A percentile compares a stretch with the other conserved stretches of the same genome.
These are phyloP conservation scores for Lipomyces orientalis DNA, from an alignment of 805 yeast species.

Conservation along the genomic window DNA sequence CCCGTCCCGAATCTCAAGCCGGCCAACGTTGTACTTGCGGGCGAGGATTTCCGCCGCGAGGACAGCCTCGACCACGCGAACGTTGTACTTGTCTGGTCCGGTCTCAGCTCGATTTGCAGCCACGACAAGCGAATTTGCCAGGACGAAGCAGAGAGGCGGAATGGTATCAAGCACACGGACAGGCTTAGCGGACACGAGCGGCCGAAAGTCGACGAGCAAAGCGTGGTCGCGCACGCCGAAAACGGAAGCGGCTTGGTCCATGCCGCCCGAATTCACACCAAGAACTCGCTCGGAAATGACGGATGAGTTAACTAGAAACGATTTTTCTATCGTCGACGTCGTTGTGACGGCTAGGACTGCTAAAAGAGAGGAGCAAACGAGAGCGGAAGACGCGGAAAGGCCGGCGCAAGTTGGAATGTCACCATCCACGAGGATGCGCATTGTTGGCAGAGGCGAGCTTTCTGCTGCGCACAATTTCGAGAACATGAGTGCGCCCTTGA, in stretches of 20 bases:
- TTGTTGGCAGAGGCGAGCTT: constrained; percentile 36
- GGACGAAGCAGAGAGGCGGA: constrained; percentile 57
- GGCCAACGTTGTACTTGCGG: constrained; percentile 56
- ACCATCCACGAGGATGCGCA: constrained; percentile 63
- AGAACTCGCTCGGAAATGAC: constrained; percentile 72
- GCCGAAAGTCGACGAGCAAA: constrained; percentile 65
- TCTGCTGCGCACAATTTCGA: constrained; percentile 44
- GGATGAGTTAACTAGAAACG: constrained; percentile 58
- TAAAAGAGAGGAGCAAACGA: constrained; percentile 67
- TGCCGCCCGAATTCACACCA: constrained; percentile 80
- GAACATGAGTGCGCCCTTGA: constrained; percentile 62
- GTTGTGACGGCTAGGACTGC: constrained; percentile 57
- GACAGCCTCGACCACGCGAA: constrained; percentile 76
- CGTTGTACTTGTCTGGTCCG: constrained; percentile 70
- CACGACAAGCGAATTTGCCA: constrained; percentile 67
- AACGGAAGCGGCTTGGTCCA: constrained; percentile 77
- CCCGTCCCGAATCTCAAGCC: constrained; percentile 48
- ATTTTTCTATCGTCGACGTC: constrained; percentile 23
- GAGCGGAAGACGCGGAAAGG: constrained; percentile 72
- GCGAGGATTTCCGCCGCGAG: constrained; percentile 68
- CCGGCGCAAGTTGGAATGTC: constrained; percentile 77
- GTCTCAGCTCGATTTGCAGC: constrained; percentile 70
- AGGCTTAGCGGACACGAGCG: constrained; percentile 56
- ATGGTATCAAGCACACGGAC: constrained; percentile 49
- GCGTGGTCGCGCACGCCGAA: constrained; percentile 66